These are phyloP conservation scores for Melastoma malabathricum DNA, from an alignment of 345 rosid species.

Conservation along the genomic window DNA sequence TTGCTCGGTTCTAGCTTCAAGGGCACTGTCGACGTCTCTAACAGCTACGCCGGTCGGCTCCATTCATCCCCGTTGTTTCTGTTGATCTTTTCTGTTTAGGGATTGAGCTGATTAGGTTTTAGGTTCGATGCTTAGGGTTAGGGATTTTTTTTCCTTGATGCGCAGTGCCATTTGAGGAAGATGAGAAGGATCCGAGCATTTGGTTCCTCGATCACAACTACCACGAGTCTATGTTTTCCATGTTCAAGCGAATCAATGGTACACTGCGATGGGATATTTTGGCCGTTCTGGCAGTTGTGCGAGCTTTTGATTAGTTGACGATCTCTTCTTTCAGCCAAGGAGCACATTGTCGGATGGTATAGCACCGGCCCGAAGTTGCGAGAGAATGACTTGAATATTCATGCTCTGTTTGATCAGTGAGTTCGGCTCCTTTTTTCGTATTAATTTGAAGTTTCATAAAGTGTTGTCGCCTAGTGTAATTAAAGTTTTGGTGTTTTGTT, in stretches of 20 bases:
- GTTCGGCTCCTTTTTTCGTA: conserved; percentile 7
- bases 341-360: conserved; percentile 96
- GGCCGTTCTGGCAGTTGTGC: too few relatives aligned
- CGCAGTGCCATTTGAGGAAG: conserved; percentile 95
- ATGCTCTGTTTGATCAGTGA: conserved; percentile 57
- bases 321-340: conserved; percentile 52
- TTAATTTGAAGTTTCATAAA: too few relatives aligned
- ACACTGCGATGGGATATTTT: conserved; percentile 2
- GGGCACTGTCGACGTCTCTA: conserved; percentile 81
- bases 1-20: conserved; percentile 62
- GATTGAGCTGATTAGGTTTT: too few relatives aligned
- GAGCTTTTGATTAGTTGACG: neutral
- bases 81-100: too few relatives aligned
- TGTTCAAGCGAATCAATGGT: conserved; percentile 98
- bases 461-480: too few relatives aligned
- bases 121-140: too few relatives aligned
- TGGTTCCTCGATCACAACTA: conserved; percentile 98
- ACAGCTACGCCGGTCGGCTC: conserved; percentile 82
- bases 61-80: conserved; percentile 88
- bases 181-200: conserved; percentile 75
- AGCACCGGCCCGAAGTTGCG: conserved; percentile 86
- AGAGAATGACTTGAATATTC: conserved; percentile 80
- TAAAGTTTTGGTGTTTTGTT: too few relatives aligned
- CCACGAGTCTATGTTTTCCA: conserved; percentile 89
- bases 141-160: conserved; percentile 1